These are phyloP conservation scores for Termitomyces sp. DNA, from an alignment of 768 basidiomycete species.

Conservation along the genomic window DNA sequence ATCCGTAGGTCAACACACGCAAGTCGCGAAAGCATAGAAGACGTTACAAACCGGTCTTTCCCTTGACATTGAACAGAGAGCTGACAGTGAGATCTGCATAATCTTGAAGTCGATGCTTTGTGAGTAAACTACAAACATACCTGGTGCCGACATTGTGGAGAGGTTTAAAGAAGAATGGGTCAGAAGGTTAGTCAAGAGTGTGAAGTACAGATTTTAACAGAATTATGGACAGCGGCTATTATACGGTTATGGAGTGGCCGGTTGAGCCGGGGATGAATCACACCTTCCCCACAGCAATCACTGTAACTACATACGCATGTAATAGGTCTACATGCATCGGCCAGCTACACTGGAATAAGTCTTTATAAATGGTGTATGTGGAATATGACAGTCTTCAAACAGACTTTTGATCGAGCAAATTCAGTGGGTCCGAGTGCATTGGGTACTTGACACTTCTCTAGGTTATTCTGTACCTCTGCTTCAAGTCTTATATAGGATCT, in stretches of 20 bases:
- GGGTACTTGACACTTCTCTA: no score
- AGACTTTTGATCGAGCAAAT: no score
- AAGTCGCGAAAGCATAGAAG: background rate
- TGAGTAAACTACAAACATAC: constrained; percentile 4
- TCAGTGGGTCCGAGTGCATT: background rate
- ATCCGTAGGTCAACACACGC: background rate
- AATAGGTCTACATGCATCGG: background rate
- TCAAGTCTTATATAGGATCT: no score
- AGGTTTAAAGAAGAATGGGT: background rate
- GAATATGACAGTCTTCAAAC: no score
- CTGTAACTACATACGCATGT: no score
- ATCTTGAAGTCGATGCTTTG: background rate
- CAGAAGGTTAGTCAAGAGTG: background rate
- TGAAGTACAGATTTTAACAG: constrained; percentile 6
- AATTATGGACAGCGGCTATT: constrained; percentile 9
- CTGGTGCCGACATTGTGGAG: constrained; percentile 17
- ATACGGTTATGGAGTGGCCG: constrained; percentile 13
- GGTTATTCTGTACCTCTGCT: no score
- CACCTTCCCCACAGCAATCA: background rate
- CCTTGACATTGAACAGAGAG: constrained; percentile 59
- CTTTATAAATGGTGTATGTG: background rate
- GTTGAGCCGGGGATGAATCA: constrained; percentile 1
- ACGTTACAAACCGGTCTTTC: constrained; percentile 52
- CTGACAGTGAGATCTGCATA: constrained; percentile 43
- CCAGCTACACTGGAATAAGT: background rate